A percentile compares a stretch with the other conserved stretches of the same genome.
Conservation (phyloP, 1,284 basidiomycete genomes). For the Pisolithus thermaeus region DNA sequence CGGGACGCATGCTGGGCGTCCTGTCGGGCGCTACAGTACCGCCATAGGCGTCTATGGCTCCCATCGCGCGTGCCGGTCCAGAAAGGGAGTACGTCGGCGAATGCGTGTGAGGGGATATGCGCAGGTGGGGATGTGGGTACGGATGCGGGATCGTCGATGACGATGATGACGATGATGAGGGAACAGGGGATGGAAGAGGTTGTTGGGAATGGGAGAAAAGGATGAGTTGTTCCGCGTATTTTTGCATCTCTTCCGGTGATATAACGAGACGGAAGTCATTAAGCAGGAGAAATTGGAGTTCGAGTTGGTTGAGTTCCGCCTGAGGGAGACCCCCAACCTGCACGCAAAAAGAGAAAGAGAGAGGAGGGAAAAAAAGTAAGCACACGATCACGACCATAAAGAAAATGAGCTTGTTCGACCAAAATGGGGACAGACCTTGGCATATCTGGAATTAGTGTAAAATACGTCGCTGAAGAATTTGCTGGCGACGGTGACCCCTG, state of each 20-base stretch:
- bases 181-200: constrained; percentile 19
- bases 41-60: constrained; percentile 48
- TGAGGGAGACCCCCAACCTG: constrained; percentile 94
- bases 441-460: constrained; percentile 98
- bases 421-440: constrained; percentile 65
- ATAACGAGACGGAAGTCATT: constrained; percentile 94
- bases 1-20: constrained; percentile 26
- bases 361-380: constrained; percentile 1
- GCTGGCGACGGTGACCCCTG: constrained; percentile 95
- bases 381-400: background rate
- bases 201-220: constrained; percentile 48
- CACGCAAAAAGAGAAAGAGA: background rate
- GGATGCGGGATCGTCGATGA: constrained; percentile 5
- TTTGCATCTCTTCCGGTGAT: constrained; percentile 87
- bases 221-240: constrained; percentile 86
- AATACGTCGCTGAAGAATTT: constrained; percentile 99
- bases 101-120: background rate
- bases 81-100: background rate
- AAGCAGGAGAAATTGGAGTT: constrained; percentile 92
- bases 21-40: constrained; percentile 28
- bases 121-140: background rate
- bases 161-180: constrained; percentile 19
- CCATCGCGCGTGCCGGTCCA: constrained; percentile 47
- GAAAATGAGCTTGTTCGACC: background rate
- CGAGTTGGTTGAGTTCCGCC: constrained; percentile 92